Evolutionary conservation across 345 rosid genomes (phyloP), one percentile per base, ranked within the genome.

Genomic region (Populus davidiana): DNA sequence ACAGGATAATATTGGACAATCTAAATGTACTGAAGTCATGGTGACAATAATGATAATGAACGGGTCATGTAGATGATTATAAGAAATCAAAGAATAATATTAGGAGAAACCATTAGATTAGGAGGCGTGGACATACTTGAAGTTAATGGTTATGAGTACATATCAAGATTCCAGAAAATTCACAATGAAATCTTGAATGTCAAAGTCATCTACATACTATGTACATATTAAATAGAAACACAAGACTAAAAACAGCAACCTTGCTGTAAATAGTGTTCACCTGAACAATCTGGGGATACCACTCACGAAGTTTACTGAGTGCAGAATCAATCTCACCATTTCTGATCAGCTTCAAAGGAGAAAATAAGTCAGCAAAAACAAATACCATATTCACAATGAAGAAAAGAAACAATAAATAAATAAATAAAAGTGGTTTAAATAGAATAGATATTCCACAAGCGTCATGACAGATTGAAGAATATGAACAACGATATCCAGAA

Each of bases 241-340:
- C 29, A 43, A 23, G 59, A 54, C 71, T 21, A 5, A 39, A 38
- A 69, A 69, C 16, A 38, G 50, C 17, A 39, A 41, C 20, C 25
- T 9, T 6, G 0, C 7, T 38, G 20, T 36, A 69, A 14, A 44
- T 12, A 25, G 54, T 21, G 74, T 68, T 77, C 71, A 96, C 99
- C 98, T 93, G 89, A 79, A 92, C 86, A 75, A 91, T 86, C 80
- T 91, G 89, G 71, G 99, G 99, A 87, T 91, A 90, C 91, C 89
- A 92, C 39, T 88, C 90, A 47, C n/a, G 89, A 70, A 96, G 94
- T 79, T 86, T 85, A 76, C 68, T 76, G 59, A 93, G 73, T 68
- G 94, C 94, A 65, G 87, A 85, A 86, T 91, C 93, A 79, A 92
- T 90, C 76, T 92, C 91, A 63, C 98, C 99, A 78, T 78, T 90